Percentiles rank a stretch among this genome's conserved stretches.
These are phyloP conservation scores for Coprinopsis strossmayeri DNA, from an alignment of 768 basidiomycete species.

Conservation along the genomic window DNA sequence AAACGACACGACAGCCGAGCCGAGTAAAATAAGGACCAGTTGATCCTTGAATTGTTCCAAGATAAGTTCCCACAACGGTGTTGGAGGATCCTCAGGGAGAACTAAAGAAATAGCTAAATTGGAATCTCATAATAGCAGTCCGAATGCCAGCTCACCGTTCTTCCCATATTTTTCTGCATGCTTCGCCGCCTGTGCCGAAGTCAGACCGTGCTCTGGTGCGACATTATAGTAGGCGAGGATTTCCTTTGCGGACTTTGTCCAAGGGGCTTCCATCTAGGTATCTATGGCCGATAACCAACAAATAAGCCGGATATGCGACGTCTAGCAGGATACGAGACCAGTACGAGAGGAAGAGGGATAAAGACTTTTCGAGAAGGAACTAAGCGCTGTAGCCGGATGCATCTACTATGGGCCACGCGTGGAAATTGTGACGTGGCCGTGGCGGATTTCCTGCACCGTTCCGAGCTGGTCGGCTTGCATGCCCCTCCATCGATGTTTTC, in stretches of 20 bases:
- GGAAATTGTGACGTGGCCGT: slow-evolving; percentile 36
- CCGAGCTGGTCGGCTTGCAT: too few species aligned
- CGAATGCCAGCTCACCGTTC: slow-evolving; percentile 83
- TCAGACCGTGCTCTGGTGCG: slow-evolving; percentile 55
- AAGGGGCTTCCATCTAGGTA: slow-evolving; percentile 63
- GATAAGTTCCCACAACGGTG: slow-evolving; percentile 89
- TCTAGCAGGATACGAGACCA: slow-evolving; percentile 9
- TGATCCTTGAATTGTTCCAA: slow-evolving; percentile 99
- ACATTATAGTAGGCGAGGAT: slow-evolving; percentile 72
- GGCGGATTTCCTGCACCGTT: too few species aligned
- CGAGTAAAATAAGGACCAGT: slow-evolving; percentile 93
- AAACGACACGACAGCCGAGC: slow-evolving; percentile 90
- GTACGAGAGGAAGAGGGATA: slow-evolving; percentile 13
- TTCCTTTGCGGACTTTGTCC: slow-evolving; percentile 66
- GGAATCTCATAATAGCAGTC: too few species aligned
- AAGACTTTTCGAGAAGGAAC: slow-evolving; percentile 4
- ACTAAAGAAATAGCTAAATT: too few species aligned
- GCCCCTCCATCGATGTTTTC: too few species aligned
- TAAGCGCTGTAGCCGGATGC: too few species aligned
- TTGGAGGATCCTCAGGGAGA: slow-evolving; percentile 86
- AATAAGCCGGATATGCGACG: slow-evolving; percentile 9
- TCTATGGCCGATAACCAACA: slow-evolving; percentile 14
- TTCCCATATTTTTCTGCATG: slow-evolving; percentile 79
- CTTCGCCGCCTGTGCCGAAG: slow-evolving; percentile 56
- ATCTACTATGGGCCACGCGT: slow-evolving; percentile 20